phyloP scores from a whole-genome alignment of 176 grass and related monocot genomes.

The Oryza meridionalis region DNA sequence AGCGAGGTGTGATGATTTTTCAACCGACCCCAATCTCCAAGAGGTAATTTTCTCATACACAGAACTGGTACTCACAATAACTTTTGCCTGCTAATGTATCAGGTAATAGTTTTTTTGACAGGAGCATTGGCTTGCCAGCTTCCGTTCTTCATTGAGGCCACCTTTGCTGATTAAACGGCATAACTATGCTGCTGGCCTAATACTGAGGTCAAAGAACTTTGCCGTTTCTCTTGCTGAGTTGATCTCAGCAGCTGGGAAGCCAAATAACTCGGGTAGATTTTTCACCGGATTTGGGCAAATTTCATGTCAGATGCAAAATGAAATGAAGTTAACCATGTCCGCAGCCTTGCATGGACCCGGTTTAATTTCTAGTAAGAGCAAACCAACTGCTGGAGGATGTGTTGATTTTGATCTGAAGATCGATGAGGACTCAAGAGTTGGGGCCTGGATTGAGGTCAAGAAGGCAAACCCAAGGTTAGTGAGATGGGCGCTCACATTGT shows the following conservation, averaged over 20 bases:
- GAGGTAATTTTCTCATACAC: slow-evolving; percentile 63
- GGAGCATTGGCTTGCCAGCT: slow-evolving; percentile 55
- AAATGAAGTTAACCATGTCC: slow-evolving; percentile 73
- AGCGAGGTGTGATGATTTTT: slow-evolving; percentile 82
- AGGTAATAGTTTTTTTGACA: slow-evolving; percentile 67
- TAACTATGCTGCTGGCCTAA: slow-evolving; percentile 60
- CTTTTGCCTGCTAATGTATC: slow-evolving; percentile 53
- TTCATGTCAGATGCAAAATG: slow-evolving; percentile 49
- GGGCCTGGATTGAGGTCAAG: slow-evolving; percentile 71
- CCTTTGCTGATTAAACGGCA: slow-evolving; percentile 66
- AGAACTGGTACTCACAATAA: slow-evolving; percentile 3
- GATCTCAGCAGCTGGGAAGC: slow-evolving; percentile 41
- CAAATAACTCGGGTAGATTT: slow-evolving; percentile 34
- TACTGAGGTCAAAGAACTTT: slow-evolving; percentile 60
- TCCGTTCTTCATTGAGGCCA: slow-evolving; percentile 55
- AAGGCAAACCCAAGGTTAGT: slow-evolving; percentile 42
- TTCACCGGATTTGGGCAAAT: slow-evolving; percentile 70
- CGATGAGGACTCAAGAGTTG: slow-evolving; percentile 79
- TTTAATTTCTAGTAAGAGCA: slow-evolving; percentile 42
- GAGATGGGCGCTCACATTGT: slow-evolving; percentile 64
- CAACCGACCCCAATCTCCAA: slow-evolving; percentile 17
- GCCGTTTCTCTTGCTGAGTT: slow-evolving; percentile 59
- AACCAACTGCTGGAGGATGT: slow-evolving; percentile 60
- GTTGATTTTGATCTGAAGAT: slow-evolving; percentile 59
- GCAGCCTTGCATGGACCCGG: slow-evolving; percentile 55